phyloP scores from a whole-genome alignment of 495 filamentous ascomycete genomes.

The Penicillium maclennaniae region DNA sequence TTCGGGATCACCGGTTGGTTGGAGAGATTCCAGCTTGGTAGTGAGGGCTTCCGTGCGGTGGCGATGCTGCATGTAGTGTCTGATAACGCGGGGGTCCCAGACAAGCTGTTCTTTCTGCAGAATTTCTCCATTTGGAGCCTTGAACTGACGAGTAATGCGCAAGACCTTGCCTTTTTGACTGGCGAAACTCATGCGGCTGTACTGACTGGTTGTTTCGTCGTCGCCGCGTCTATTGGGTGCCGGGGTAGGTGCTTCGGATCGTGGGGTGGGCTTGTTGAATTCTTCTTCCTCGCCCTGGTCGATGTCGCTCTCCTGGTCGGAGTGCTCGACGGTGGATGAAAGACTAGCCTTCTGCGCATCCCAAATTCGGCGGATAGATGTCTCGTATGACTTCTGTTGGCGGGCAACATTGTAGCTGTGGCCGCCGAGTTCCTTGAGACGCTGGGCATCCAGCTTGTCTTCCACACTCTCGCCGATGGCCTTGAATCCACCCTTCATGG shows the following conservation, averaged over 20 bases:
- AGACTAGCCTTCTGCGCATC: conserved; percentile 76
- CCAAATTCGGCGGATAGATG: conserved; percentile 87
- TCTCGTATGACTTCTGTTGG: conserved; percentile 85
- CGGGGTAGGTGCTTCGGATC: conserved; percentile 59
- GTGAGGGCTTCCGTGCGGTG: conserved; percentile 57
- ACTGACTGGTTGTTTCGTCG: conserved; percentile 83
- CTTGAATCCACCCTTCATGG: conserved; percentile 98
- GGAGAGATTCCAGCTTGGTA: conserved; percentile 60
- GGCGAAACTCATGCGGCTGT: conserved; percentile 69
- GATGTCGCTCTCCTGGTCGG: conserved; percentile 59
- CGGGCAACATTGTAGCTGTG: conserved; percentile 95
- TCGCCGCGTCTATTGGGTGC: conserved; percentile 47
- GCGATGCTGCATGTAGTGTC: conserved; percentile 55
- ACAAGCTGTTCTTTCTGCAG: conserved; percentile 59
- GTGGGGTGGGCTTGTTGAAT: conserved; percentile 57
- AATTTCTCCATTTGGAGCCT: conserved; percentile 58
- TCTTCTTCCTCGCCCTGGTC: conserved; percentile 66
- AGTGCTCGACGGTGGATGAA: conserved; percentile 58
- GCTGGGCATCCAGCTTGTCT: conserved; percentile 77
- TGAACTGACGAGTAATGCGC: conserved; percentile 66
- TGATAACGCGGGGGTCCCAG: conserved; percentile 69
- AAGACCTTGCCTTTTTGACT: conserved; percentile 69
- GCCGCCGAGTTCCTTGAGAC: conserved; percentile 83
- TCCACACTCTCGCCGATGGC: conserved; percentile 82
- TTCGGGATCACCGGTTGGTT: conserved; percentile 74